phyloP scores from a whole-genome alignment of 345 rosid genomes.

The Arabidopsis arenosa region DNA sequence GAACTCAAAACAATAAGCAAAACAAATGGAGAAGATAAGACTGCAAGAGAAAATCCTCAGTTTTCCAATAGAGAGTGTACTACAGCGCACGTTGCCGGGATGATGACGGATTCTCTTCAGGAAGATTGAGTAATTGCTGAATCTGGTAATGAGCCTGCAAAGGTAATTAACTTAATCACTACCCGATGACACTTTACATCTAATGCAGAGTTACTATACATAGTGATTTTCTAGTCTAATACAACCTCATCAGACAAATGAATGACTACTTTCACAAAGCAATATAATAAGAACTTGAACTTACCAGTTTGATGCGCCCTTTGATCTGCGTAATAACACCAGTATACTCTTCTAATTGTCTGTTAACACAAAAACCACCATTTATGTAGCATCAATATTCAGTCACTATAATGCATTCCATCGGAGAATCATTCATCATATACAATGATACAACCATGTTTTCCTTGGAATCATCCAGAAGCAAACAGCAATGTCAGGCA shows the following conservation, averaged over 20 bases:
- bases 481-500: not conserved
- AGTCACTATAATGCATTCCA: not conserved
- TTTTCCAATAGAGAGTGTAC: not conserved
- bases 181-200: not conserved
- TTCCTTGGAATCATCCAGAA: conserved; percentile 6
- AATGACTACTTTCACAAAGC: not conserved
- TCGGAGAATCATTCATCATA: not conserved
- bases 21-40: not conserved
- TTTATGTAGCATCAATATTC: not conserved
- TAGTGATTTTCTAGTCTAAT: not conserved
- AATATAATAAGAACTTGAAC: conserved; percentile 8
- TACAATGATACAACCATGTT: conserved; percentile 11
- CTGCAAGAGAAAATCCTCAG: not conserved
- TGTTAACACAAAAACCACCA: conserved; percentile 43
- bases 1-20: not conserved
- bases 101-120: conserved; percentile 35
- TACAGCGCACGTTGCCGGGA: conserved; percentile 32
- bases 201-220: not conserved
- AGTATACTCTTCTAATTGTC: conserved; percentile 72
- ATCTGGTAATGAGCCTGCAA: conserved; percentile 48
- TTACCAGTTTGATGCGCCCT: conserved; percentile 81
- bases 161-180: not conserved
- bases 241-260: not conserved
- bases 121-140: conserved; percentile 48
- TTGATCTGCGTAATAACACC: conserved; percentile 67